These are phyloP conservation scores for Penicillium oxalicum DNA, from an alignment of 2,329 filamentous ascomycete genomes.

Conservation along the genomic window DNA sequence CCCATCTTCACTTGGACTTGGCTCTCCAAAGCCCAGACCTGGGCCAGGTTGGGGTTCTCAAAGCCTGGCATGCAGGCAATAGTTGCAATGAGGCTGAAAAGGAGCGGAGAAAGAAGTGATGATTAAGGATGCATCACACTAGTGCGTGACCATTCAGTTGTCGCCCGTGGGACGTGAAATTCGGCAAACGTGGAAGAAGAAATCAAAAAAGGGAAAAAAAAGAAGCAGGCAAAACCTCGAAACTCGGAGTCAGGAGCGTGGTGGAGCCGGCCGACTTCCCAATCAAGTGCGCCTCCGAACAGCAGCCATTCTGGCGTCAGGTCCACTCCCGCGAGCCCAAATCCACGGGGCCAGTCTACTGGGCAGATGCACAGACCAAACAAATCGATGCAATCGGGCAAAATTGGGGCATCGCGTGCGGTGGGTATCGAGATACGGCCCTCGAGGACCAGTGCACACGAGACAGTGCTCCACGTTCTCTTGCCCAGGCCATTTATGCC, in stretches of 20 bases:
- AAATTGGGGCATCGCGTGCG: constrained; percentile 5
- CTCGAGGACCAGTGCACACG: background rate
- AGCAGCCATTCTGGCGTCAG: background rate
- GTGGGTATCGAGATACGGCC: background rate
- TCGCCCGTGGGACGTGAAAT: too few relatives aligned
- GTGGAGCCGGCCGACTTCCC: constrained; percentile 4
- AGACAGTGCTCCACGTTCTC: constrained; percentile 6
- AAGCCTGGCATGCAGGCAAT: background rate
- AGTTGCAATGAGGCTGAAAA: background rate
- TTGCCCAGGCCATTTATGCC: background rate
- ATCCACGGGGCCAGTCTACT: background rate
- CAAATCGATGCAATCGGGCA: constrained; percentile 1
- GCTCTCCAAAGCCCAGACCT: too few relatives aligned
- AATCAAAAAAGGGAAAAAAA: too few relatives aligned
- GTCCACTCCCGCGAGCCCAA: background rate
- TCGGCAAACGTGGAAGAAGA: too few relatives aligned
- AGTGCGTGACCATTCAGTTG: background rate
- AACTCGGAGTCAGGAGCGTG: too few relatives aligned
- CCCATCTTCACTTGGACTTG: too few relatives aligned
- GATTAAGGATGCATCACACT: background rate
- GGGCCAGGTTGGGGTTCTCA: background rate
- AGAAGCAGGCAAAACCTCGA: too few relatives aligned
- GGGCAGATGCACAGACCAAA: background rate
- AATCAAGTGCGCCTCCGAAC: constrained; percentile 3
- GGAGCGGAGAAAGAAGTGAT: background rate